Conservation (phyloP, 768 basidiomycete genomes). For the Hebeloma cylindrosporum region DNA sequence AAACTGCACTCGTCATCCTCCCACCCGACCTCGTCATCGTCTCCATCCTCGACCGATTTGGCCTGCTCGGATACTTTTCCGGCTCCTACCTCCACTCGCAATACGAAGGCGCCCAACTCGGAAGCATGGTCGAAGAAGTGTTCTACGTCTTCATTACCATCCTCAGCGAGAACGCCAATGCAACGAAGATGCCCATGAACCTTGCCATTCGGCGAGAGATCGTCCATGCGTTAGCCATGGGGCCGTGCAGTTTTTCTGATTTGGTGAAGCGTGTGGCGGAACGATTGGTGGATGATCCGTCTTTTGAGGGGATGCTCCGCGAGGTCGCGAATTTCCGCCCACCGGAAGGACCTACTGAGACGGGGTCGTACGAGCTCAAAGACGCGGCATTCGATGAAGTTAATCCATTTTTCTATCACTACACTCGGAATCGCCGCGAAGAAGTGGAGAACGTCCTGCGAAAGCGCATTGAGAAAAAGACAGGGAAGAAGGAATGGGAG, state of each 20-base stretch:
- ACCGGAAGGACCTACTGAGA: slow-evolving; percentile 76
- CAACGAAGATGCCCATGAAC: slow-evolving; percentile 64
- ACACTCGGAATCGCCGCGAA: slow-evolving; percentile 89
- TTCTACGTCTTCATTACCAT: slow-evolving; percentile 86
- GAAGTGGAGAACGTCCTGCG: slow-evolving; percentile 81
- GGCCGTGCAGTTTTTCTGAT: slow-evolving; percentile 87
- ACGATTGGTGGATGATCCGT: slow-evolving; percentile 78
- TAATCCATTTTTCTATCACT: slow-evolving; percentile 95
- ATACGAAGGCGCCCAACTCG: slow-evolving; percentile 71
- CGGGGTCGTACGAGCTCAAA: slow-evolving; percentile 86
- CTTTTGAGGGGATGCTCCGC: slow-evolving; percentile 75
- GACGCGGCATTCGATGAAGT: slow-evolving; percentile 83
- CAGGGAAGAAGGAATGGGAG: slow-evolving; percentile 44
- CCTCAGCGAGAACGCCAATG: slow-evolving; percentile 77
- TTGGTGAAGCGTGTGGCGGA: slow-evolving; percentile 90
- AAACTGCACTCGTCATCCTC: slow-evolving; percentile 76
- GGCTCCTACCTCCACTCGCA: slow-evolving; percentile 53
- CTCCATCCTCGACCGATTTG: slow-evolving; percentile 88
- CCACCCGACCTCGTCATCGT: slow-evolving; percentile 80
- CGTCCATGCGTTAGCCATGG: slow-evolving; percentile 86
- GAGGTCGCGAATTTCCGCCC: slow-evolving; percentile 81
- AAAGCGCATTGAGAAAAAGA: slow-evolving; percentile 64
- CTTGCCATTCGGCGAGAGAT: slow-evolving; percentile 78
- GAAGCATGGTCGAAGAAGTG: slow-evolving; percentile 90
- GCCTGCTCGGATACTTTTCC: slow-evolving; percentile 76